phyloP scores from a whole-genome alignment of 1,284 basidiomycete species.

The Malassezia caprae region DNA sequence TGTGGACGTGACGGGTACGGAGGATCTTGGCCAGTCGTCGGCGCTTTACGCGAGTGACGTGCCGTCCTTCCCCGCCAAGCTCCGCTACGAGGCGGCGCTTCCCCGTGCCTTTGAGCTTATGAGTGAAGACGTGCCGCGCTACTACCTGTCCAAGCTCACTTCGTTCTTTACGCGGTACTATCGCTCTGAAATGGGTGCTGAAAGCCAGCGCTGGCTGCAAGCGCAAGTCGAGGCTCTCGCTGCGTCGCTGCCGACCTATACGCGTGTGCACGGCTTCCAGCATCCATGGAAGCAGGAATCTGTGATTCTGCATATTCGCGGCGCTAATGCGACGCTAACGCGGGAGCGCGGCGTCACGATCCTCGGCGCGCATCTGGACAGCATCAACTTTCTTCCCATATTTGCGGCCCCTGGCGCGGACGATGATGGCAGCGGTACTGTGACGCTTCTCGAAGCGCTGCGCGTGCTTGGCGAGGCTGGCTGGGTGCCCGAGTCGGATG shows the following conservation, averaged over 20 bases:
- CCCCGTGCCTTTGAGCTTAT: slow-evolving; percentile 21
- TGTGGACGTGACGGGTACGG: slow-evolving; percentile 38
- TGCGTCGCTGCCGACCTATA: neutral
- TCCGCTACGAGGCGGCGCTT: slow-evolving; percentile 22
- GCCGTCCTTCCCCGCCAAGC: slow-evolving; percentile 19
- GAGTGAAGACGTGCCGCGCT: slow-evolving; percentile 24
- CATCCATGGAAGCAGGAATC: slow-evolving; percentile 88
- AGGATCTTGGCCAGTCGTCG: slow-evolving; percentile 4
- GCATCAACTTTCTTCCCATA: slow-evolving; percentile 48
- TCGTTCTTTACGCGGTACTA: slow-evolving; percentile 51
- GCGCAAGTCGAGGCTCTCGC: slow-evolving; percentile 22
- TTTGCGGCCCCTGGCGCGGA: slow-evolving; percentile 51
- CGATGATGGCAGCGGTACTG: slow-evolving; percentile 84
- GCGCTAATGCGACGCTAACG: slow-evolving; percentile 21
- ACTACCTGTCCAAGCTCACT: slow-evolving; percentile 51
- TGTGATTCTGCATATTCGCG: slow-evolving; percentile 55
- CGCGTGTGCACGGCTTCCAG: slow-evolving; percentile 63
- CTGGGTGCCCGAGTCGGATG: slow-evolving; percentile 62
- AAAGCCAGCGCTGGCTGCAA: slow-evolving; percentile 67
- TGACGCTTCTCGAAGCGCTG: slow-evolving; percentile 82
- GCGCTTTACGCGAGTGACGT: neutral
- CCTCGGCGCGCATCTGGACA: slow-evolving; percentile 79
- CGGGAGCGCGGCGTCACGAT: slow-evolving; percentile 52
- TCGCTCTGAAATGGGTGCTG: slow-evolving; percentile 59
- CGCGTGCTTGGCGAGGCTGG: slow-evolving; percentile 67